These are phyloP conservation scores for Camelina neglecta DNA, from an alignment of 345 rosid genomes.

Conservation along the genomic window DNA sequence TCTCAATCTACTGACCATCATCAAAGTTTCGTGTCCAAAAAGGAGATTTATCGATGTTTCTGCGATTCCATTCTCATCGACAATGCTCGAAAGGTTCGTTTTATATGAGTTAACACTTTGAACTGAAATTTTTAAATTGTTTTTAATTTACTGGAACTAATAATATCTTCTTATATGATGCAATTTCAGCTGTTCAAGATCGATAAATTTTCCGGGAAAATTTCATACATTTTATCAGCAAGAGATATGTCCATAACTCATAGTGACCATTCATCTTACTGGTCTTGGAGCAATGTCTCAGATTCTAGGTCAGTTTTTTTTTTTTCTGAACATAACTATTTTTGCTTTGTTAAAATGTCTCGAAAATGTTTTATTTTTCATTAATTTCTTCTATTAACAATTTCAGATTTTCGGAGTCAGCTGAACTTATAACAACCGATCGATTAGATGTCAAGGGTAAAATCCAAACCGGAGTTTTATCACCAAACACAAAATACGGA, in stretches of 20 bases:
- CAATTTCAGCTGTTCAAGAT: constrained; percentile 59
- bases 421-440: constrained; percentile 52
- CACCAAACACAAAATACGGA: constrained; percentile 48
- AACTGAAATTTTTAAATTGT: too few species aligned
- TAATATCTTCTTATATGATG: neutral
- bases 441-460: constrained; percentile 53
- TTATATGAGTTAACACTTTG: neutral
- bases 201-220: constrained; percentile 64
- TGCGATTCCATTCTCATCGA: constrained; percentile 57
- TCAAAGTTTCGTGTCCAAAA: constrained; percentile 53
- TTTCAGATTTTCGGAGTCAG: constrained; percentile 51
- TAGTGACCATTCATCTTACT: constrained; percentile 53
- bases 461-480: constrained; percentile 42
- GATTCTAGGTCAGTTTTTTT: constrained; percentile 56
- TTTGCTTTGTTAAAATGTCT: neutral
- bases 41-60: constrained; percentile 56
- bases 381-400: neutral
- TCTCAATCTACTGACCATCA: constrained; percentile 35
- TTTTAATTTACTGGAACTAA: neutral
- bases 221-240: constrained; percentile 61
- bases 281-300: constrained; percentile 61
- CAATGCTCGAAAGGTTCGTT: constrained; percentile 52
- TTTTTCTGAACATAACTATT: neutral
- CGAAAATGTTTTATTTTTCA: neutral
- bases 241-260: constrained; percentile 65